Evolutionary conservation across 371 early-diverging fungal species (phyloP).

Genomic region (Thermomucor indicae-seudaticae): DNA sequence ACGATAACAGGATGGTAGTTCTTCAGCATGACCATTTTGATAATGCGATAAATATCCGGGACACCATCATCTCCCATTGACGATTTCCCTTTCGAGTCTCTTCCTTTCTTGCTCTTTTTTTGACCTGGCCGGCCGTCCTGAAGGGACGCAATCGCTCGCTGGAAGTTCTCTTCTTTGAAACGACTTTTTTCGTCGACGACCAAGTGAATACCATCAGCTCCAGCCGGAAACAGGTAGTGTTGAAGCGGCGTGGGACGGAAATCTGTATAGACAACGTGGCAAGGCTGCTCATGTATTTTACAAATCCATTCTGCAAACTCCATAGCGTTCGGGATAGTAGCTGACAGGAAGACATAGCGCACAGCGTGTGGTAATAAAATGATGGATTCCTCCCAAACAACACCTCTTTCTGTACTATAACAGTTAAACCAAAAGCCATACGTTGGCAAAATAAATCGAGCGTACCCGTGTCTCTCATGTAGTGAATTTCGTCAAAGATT

Average conservation of each 20-base stretch:
- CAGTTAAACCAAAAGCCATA: not conserved
- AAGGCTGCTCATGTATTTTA: conserved; percentile 93
- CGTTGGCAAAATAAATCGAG: not conserved
- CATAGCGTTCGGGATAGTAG: conserved; percentile 99
- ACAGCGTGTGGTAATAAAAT: conserved; percentile 95
- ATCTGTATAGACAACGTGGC: conserved; percentile 99
- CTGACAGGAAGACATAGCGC: conserved; percentile 97
- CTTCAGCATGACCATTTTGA: conserved; percentile 91
- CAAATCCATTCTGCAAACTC: conserved; percentile 99
- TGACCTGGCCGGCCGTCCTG: conserved; percentile 44
- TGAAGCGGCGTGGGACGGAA: conserved; percentile 99
- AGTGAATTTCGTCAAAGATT: conserved; percentile 99
- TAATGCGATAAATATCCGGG: conserved; percentile 90
- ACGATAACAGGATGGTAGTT: conserved; percentile 99
- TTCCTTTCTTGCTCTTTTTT: conserved; percentile 50
- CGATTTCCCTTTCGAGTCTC: no score
- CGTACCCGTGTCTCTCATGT: conserved; percentile 90
- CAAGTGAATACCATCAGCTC: conserved; percentile 91
- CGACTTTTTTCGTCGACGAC: conserved; percentile 95
- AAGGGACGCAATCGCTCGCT: conserved; percentile 78
- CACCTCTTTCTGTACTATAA: conserved; percentile 80
- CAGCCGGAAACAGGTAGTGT: conserved; percentile 94
- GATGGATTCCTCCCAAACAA: conserved; percentile 99
- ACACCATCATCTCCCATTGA: conserved; percentile 57
- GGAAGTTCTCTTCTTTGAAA: conserved; percentile 95